A percentile compares a stretch with the other conserved stretches of the same genome.
phyloP scores from a whole-genome alignment of 2,329 filamentous ascomycete species.

The Curvularia sp. region DNA sequence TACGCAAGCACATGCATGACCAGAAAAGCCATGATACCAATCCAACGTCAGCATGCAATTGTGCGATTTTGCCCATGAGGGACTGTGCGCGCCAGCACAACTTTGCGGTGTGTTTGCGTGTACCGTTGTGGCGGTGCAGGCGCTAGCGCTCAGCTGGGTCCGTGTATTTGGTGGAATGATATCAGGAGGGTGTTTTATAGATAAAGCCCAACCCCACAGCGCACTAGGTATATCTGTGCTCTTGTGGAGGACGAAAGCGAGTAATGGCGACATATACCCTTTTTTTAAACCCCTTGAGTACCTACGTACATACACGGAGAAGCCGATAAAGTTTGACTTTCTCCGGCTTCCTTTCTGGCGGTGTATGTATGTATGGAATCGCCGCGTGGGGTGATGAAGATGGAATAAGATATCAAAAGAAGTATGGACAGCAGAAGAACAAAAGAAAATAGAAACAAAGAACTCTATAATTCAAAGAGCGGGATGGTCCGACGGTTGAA shows the following conservation, averaged over 20 bases:
- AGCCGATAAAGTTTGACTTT: background rate
- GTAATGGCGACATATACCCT: background rate
- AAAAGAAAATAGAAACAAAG: background rate
- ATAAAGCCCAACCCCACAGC: background rate
- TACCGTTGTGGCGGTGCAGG: slow-evolving; percentile 7
- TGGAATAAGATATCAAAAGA: background rate
- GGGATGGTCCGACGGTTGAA: background rate
- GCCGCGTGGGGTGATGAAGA: background rate
- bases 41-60: slow-evolving; percentile 19
- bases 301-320: background rate
- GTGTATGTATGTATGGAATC: background rate
- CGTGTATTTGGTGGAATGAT: background rate
- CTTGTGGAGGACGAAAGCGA: background rate
- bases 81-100: slow-evolving; percentile 18
- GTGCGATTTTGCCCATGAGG: slow-evolving; percentile 23
- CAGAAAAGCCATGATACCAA: slow-evolving; percentile 4
- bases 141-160: background rate
- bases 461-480: background rate
- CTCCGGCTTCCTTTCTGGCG: background rate
- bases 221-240: background rate
- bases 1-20: background rate
- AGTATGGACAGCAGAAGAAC: background rate
- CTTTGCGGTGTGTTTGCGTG: background rate
- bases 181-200: background rate
- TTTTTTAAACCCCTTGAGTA: background rate